Percentiles rank a stretch among this genome's conserved stretches.
Conservation (phyloP, 805 yeast species). For the Monosporozyma unispora region DNA sequence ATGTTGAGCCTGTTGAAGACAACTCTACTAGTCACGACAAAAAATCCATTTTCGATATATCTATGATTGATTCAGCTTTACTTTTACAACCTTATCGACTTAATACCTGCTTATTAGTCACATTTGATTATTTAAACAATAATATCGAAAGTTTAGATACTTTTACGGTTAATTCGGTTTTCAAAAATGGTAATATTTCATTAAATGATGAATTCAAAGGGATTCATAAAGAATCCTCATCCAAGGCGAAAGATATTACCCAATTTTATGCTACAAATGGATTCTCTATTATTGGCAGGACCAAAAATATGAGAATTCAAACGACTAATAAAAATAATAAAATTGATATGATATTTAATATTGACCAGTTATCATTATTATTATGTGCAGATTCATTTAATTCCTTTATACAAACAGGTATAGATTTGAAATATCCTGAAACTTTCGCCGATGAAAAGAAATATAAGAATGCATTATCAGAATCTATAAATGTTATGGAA, state of each 20-base stretch:
- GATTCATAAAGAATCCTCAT: neutral
- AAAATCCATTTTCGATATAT: conserved; percentile 6
- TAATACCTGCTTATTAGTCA: conserved; percentile 43
- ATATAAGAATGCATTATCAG: conserved; percentile 33
- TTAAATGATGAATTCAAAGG: conserved; percentile 52
- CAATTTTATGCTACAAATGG: conserved; percentile 20
- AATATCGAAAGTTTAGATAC: conserved; percentile 5
- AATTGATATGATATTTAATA: conserved; percentile 29
- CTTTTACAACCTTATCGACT: conserved; percentile 59
- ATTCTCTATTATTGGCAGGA: conserved; percentile 20
- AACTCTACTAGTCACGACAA: neutral
- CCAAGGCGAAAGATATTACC: conserved; percentile 2
- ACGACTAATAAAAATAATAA: conserved; percentile 16
- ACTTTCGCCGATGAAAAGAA: conserved; percentile 51
- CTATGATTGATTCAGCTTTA: conserved; percentile 44
- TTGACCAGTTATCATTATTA: conserved; percentile 42
- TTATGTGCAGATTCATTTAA: conserved; percentile 82
- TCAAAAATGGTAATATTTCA: conserved; percentile 42
- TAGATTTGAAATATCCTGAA: conserved; percentile 65
- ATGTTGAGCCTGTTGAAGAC: neutral
- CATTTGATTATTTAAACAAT: conserved; percentile 47
- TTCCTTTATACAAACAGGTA: conserved; percentile 54
- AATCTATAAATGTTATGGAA: conserved; percentile 33
- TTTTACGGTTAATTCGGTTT: conserved; percentile 35
- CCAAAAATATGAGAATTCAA: conserved; percentile 6